A percentile compares a stretch with the other conserved stretches of the same genome.
Conservation (phyloP, 345 rosid species). For the Rhodomyrtus tomentosa region DNA sequence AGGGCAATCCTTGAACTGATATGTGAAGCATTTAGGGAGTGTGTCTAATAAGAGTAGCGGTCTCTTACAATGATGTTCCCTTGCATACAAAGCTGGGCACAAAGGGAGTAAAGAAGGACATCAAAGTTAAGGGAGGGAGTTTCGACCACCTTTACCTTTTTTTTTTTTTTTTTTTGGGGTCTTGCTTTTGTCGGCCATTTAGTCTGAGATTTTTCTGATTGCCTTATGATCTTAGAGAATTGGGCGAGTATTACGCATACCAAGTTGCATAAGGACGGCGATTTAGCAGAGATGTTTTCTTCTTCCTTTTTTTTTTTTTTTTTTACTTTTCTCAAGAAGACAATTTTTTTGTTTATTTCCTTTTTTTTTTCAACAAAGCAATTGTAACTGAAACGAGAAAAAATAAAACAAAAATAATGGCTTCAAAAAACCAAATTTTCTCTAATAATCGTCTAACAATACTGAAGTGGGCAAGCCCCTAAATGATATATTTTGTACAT, state of each 20-base stretch:
- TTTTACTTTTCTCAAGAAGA: neutral
- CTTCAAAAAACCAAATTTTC: too few relatives aligned
- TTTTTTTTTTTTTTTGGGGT: neutral
- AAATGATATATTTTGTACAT: too few relatives aligned
- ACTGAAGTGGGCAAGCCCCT: neutral
- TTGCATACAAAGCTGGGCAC: neutral
- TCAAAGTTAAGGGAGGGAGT: neutral
- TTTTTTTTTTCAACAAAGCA: neutral
- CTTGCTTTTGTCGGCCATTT: neutral
- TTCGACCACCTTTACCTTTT: neutral
- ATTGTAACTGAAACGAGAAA: neutral
- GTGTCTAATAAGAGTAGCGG: neutral
- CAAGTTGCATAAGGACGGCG: neutral
- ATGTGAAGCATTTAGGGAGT: neutral
- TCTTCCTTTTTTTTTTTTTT: neutral
- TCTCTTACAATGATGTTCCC: fast-evolving
- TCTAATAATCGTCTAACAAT: neutral
- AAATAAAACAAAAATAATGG: neutral
- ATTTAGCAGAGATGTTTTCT: neutral
- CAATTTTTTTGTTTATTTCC: neutral
- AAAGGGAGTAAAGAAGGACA: neutral
- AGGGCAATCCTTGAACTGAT: neutral
- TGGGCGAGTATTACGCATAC: neutral
- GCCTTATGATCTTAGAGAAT: neutral
- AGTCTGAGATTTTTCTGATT: neutral